phyloP scores from a whole-genome alignment of 169 alveolate species.

The Eimeria acervulina region DNA sequence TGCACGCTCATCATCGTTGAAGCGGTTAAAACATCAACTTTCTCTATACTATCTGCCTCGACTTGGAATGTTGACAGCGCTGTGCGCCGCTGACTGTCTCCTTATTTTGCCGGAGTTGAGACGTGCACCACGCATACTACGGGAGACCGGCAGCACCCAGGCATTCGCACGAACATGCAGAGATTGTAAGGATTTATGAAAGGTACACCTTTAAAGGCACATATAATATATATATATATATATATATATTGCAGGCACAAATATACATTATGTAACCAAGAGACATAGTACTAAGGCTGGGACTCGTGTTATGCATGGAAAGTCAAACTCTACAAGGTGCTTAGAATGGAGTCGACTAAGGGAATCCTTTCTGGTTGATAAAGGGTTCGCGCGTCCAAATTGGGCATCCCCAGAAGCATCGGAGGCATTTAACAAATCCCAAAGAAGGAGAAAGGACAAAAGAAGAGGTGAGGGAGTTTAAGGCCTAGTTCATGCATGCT shows the following conservation, averaged over 20 bases:
- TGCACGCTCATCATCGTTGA: background rate
- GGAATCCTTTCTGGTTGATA: no score
- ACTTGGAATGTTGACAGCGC: background rate
- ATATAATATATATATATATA: no score
- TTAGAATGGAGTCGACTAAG: no score
- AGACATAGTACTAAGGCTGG: no score
- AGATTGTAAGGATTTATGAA: background rate
- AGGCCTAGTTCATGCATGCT: background rate
- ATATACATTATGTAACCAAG: no score
- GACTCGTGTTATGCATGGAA: no score
- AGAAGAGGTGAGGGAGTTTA: background rate
- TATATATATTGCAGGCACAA: no score
- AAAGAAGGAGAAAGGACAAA: background rate
- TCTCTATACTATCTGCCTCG: background rate
- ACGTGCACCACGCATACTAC: background rate
- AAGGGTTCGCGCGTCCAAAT: no score
- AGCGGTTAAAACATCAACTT: background rate
- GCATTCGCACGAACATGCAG: background rate
- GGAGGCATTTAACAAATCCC: background rate
- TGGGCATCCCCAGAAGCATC: background rate
- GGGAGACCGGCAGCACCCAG: background rate
- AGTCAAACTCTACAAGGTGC: no score
- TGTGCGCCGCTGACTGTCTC: background rate
- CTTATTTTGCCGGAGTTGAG: background rate
- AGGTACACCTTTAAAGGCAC: no score